Evolutionary conservation across 2,329 filamentous ascomycete species (phyloP).

Genomic region (Ceratocystis cacaofunesta): DNA sequence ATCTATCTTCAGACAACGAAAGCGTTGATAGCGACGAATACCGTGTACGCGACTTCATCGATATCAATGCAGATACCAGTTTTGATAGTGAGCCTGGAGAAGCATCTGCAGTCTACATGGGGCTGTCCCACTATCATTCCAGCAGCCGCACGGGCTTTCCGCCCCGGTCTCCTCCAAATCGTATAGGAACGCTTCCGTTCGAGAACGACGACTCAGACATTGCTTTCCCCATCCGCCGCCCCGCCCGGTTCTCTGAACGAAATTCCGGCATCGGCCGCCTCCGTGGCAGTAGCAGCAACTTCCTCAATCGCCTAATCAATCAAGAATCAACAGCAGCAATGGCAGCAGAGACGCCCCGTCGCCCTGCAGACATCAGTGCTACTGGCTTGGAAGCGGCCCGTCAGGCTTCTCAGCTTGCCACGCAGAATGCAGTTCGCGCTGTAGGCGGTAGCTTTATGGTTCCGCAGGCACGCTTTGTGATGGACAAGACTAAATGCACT

Average conservation of each 20-base stretch:
- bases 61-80: background rate
- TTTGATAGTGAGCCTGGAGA: background rate
- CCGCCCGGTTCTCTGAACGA: background rate
- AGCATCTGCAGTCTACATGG: background rate
- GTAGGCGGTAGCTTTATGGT: slow-evolving; percentile 47
- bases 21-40: slow-evolving; percentile 29
- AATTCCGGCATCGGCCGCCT: background rate
- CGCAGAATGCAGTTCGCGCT: slow-evolving; percentile 40
- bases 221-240: slow-evolving; percentile 14
- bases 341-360: background rate
- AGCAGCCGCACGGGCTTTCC: background rate
- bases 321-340: slow-evolving; percentile 22
- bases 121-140: background rate
- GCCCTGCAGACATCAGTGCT: slow-evolving; percentile 24
- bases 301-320: background rate
- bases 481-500: slow-evolving; percentile 69
- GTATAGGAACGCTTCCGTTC: slow-evolving; percentile 40
- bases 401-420: slow-evolving; percentile 10
- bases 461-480: slow-evolving; percentile 70
- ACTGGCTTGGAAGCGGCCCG: slow-evolving; percentile 8
- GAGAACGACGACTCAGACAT: slow-evolving; percentile 33
- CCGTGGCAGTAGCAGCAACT: background rate
- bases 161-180: slow-evolving; percentile 28
- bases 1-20: slow-evolving; percentile 39
- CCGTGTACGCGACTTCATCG: slow-evolving; percentile 19